phyloP scores from a whole-genome alignment of 106 monocot genomes.

The Alisma plantagoaquatica region DNA sequence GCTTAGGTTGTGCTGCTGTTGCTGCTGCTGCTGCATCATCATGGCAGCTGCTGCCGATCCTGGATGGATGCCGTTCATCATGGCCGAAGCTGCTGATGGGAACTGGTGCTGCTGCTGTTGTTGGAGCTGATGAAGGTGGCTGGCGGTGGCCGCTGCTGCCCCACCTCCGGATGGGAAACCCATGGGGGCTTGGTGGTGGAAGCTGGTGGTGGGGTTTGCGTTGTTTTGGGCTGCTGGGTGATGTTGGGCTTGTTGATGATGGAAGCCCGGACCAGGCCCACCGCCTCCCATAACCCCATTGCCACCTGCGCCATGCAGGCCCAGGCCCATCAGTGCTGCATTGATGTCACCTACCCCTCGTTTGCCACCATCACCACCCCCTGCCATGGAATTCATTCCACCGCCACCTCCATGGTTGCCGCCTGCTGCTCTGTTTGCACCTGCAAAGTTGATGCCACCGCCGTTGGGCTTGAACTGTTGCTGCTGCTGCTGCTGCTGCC shows the following conservation, averaged over 20 bases:
- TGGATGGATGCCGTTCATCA: too few species aligned
- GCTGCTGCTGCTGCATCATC: too few species aligned
- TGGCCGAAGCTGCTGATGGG: conserved; percentile 31
- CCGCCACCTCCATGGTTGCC: too few species aligned
- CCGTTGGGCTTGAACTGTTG: too few species aligned
- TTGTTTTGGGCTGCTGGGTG: neutral
- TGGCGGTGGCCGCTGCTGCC: conserved; percentile 19
- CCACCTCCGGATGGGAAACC: conserved; percentile 19
- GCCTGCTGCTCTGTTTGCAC: too few species aligned
- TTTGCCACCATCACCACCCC: neutral
- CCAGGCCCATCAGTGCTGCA: neutral
- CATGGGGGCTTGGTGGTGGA: conserved; percentile 19
- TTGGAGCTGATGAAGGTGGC: conserved; percentile 43
- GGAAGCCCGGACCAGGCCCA: neutral
- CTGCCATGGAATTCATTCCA: neutral
- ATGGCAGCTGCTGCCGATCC: too few species aligned
- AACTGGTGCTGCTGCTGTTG: conserved; percentile 14
- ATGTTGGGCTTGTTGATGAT: too few species aligned
- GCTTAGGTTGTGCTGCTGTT: too few species aligned
- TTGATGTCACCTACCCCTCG: neutral
- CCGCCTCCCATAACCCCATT: neutral
- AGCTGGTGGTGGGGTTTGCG: neutral
- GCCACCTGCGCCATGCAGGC: too few species aligned
- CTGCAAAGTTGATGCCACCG: too few species aligned
- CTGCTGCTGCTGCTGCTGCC: too few species aligned